Evolutionary conservation across 306 rosid genomes (phyloP), one percentile per base, ranked within the genome.

Genomic region (Nissolia schottii): DNA sequence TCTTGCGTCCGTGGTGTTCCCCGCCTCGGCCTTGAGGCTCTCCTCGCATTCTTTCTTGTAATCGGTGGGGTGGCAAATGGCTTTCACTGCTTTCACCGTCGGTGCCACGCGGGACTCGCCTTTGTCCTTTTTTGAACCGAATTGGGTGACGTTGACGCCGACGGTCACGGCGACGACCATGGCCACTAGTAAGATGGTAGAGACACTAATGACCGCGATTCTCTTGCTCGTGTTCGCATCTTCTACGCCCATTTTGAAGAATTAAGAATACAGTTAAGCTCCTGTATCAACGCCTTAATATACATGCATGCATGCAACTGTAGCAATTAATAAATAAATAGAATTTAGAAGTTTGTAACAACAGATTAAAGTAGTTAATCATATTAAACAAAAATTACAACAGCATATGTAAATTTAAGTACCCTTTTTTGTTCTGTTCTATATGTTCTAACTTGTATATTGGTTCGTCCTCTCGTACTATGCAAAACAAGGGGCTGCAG

Each of bases 11-110:
- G 88, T 74, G n/a, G 67, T 71, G 71, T 83, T 82, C 3, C 78
- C 85, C 0, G 79, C 88, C 1, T 62, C 59, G 0, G 64, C 6
- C 1, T 1, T 2, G 2, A 93, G 77, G 50, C 77, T 88, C 1
- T 50, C 23, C 14, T 68, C 68, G 18, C 98, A 90, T 6, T 92
- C 96, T 32, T 77, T 6, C 46, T 71, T 88, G 80, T 86, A 90
- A 67, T 82, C 83, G 0, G 95, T 90, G 4, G 92, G 80, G 0
- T 68, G 70, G 40, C 96, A 92, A 0, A 92, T 61, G 57, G 76
- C 25, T 43, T 79, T 61, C 11, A 93, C 83, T 0, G 92, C 87
- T 78, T 81, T 88, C 55, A 59, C 7, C 0, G 92, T 61, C 2
- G 89, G 14, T 7, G 82, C 29, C 0, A 78, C 15, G 0, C 20